phyloP scores from a whole-genome alignment of 148 eudicot species.

The Vaccinium vitisidaea region DNA sequence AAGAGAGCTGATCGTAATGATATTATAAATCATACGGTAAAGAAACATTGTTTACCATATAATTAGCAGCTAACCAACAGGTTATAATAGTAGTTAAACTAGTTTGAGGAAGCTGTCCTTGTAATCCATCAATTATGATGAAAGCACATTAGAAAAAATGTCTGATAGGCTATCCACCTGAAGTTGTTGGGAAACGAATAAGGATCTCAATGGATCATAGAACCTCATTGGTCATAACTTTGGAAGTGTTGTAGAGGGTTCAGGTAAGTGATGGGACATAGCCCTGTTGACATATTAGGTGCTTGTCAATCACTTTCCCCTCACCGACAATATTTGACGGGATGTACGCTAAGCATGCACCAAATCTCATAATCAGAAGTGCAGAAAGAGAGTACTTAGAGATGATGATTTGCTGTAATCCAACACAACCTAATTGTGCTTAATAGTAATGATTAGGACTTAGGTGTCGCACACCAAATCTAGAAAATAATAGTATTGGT shows the following conservation, averaged over 20 bases:
- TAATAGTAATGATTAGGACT: background rate
- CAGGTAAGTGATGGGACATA: background rate
- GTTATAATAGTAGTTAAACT: background rate
- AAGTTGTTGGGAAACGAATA: no score
- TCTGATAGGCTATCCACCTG: no score
- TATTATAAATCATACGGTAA: background rate
- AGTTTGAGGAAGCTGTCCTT: background rate
- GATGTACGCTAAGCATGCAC: slow-evolving; percentile 6
- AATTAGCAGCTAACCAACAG: background rate
- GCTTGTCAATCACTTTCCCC: background rate
- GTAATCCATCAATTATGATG: background rate
- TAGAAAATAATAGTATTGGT: background rate
- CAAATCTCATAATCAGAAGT: background rate
- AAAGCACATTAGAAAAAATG: no score
- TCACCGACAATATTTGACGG: background rate
- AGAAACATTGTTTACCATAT: background rate
- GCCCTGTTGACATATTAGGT: background rate
- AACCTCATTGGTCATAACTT: background rate
- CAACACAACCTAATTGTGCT: background rate
- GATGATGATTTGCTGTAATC: slow-evolving; percentile 7
- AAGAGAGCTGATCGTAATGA: background rate
- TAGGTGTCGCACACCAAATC: slow-evolving; percentile 7
- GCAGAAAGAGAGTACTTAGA: background rate
- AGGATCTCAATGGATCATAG: background rate
- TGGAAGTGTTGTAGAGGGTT: background rate